Conservation (phyloP, 257 asterid species). For the Solanum pimpinellifolium region DNA sequence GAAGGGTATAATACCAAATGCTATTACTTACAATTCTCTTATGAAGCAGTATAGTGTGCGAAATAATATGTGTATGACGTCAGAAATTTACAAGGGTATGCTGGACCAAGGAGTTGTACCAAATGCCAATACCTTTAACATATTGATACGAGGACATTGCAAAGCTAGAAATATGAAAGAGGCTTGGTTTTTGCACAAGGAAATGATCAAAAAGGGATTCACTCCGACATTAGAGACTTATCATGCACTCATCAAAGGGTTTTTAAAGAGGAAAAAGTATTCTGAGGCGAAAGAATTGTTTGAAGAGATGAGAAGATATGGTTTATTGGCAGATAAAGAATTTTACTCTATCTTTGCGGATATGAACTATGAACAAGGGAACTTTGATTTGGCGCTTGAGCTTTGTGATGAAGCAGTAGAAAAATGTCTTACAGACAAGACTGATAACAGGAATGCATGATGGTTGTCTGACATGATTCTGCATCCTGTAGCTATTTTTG, state of each 20-base stretch:
- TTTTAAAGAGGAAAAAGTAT: conserved; percentile 63
- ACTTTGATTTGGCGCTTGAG: conserved; percentile 56
- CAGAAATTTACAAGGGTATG: conserved; percentile 53
- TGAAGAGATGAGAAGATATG: conserved; percentile 71
- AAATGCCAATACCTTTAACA: conserved; percentile 54
- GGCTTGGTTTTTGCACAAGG: conserved; percentile 75
- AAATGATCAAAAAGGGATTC: conserved; percentile 60
- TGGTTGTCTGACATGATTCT: background rate
- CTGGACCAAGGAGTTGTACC: conserved; percentile 45
- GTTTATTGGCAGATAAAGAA: conserved; percentile 43
- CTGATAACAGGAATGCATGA: conserved; percentile 21
- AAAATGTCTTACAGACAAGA: conserved; percentile 22
- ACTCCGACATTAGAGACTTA: conserved; percentile 45
- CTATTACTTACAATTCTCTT: conserved; percentile 68
- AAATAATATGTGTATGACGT: conserved; percentile 53
- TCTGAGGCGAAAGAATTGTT: conserved; percentile 63
- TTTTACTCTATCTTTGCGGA: conserved; percentile 58
- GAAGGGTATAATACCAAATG: conserved; percentile 74
- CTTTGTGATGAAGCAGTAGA: conserved; percentile 88
- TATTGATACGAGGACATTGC: conserved; percentile 82
- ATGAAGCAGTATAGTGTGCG: conserved; percentile 67
- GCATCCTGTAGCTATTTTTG: background rate
- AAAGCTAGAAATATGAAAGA: conserved; percentile 97
- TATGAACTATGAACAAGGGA: conserved; percentile 64
- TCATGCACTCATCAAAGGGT: conserved; percentile 67